Conservation (phyloP, 345 rosid species). For the Kandelia obovata region DNA sequence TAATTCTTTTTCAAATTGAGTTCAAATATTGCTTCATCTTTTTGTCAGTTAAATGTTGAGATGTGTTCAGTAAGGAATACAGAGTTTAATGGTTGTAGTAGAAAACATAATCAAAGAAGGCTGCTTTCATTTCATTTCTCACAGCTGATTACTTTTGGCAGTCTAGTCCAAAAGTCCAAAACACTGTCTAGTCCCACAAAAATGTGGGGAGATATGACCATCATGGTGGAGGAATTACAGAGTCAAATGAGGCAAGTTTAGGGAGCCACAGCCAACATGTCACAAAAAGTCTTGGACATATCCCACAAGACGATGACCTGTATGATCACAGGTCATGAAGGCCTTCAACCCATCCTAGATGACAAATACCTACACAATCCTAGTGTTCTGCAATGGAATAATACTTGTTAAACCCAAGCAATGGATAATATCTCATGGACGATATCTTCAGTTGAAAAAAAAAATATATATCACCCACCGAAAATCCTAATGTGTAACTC, state of each 20-base stretch:
- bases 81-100: too few species aligned
- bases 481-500: background rate
- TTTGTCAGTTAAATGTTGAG: too few species aligned
- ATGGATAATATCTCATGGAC: background rate
- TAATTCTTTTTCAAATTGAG: background rate
- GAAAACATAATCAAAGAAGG: too few species aligned
- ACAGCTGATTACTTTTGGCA: too few species aligned
- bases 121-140: too few species aligned
- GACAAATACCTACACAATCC: background rate
- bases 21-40: background rate
- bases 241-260: background rate
- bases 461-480: constrained; percentile 1
- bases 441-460: background rate
- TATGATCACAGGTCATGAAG: background rate
- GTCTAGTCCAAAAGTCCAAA: too few species aligned
- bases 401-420: background rate
- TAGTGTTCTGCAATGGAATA: background rate
- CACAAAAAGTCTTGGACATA: background rate
- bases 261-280: background rate
- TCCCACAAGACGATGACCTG: background rate
- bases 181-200: background rate
- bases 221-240: background rate
- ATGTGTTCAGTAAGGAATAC: too few species aligned
- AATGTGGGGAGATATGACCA: background rate
- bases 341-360: background rate